Evolutionary conservation across 176 grass and related monocot genomes (phyloP).

Genomic region (Luzula sylvatica): DNA sequence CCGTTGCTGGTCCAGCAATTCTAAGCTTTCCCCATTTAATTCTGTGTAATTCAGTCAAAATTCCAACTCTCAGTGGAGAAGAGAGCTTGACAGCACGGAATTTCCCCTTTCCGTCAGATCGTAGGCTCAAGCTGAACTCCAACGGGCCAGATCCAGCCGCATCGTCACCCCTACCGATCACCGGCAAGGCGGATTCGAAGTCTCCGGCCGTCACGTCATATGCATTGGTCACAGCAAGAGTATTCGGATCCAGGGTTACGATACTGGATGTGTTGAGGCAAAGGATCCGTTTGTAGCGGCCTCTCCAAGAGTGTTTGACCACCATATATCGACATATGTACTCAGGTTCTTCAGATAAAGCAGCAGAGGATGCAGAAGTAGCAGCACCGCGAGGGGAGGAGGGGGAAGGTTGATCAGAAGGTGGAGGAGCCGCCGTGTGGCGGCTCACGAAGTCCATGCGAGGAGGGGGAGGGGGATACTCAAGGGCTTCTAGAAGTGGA

Average conservation of each 20-base stretch:
- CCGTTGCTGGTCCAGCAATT: slow-evolving; percentile 27
- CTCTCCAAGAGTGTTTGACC: slow-evolving; percentile 93
- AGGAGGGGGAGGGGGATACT: slow-evolving; percentile 6
- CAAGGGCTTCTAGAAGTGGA: slow-evolving; percentile 38
- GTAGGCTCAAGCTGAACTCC: slow-evolving; percentile 72
- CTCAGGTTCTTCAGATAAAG: slow-evolving; percentile 71
- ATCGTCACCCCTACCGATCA: slow-evolving; percentile 39
- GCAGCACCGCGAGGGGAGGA: slow-evolving; percentile 15
- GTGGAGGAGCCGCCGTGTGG: slow-evolving; percentile 32
- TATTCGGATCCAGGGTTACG: slow-evolving; percentile 74
- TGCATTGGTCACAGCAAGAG: slow-evolving; percentile 74
- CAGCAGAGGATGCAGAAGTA: slow-evolving; percentile 1
- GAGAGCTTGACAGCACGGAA: slow-evolving; percentile 82
- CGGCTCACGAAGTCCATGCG: slow-evolving; percentile 89
- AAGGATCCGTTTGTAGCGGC: slow-evolving; percentile 82
- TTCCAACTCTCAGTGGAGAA: slow-evolving; percentile 63
- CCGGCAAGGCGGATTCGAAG: slow-evolving; percentile 62
- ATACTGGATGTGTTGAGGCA: slow-evolving; percentile 62
- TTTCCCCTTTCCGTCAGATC: slow-evolving; percentile 60
- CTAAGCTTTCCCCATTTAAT: slow-evolving; percentile 36
- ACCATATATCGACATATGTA: slow-evolving; percentile 75
- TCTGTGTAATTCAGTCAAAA: slow-evolving; percentile 86
- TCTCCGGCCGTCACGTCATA: slow-evolving; percentile 45
- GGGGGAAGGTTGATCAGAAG: slow-evolving; percentile 24
- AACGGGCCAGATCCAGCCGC: slow-evolving; percentile 21